A percentile compares a stretch with the other conserved stretches of the same genome.
phyloP scores from a whole-genome alignment of 2,329 filamentous ascomycete genomes.

The Akanthomyces dipterigenus region DNA sequence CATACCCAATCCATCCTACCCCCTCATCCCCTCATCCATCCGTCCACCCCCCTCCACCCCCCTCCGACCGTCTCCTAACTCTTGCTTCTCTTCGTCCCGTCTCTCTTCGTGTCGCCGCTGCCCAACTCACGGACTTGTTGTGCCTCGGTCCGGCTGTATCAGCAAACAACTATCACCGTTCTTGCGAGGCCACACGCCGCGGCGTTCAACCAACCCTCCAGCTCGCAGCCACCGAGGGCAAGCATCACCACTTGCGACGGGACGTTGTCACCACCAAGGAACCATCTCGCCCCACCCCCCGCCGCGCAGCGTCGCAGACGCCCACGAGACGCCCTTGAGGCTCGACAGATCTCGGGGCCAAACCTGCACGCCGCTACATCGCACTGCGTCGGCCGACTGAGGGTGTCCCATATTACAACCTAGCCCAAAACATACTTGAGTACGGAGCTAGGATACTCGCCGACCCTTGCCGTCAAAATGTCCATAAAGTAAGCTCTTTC shows the following conservation, averaged over 20 bases:
- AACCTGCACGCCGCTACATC: slow-evolving; percentile 2
- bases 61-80: neutral
- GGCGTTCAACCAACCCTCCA: neutral
- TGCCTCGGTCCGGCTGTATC: neutral
- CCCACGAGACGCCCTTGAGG: slow-evolving; percentile 8
- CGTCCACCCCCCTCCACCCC: slow-evolving; percentile 8
- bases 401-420: slow-evolving; percentile 10
- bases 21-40: slow-evolving; percentile 7
- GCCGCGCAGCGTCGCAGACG: slow-evolving; percentile 8
- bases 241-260: slow-evolving; percentile 6
- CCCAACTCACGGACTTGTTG: neutral
- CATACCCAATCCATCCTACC: slow-evolving; percentile 9
- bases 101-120: neutral
- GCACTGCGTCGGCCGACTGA: neutral
- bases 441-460: slow-evolving; percentile 23
- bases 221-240: neutral
- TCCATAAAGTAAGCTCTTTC: slow-evolving; percentile 45
- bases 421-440: slow-evolving; percentile 16
- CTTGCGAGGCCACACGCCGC: neutral
- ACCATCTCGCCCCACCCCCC: slow-evolving; percentile 11
- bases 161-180: neutral
- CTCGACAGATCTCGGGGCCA: slow-evolving; percentile 8
- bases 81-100: neutral
- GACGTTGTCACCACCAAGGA: neutral
- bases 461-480: slow-evolving; percentile 36